Percentiles rank a stretch among this genome's conserved stretches.
Evolutionary conservation across 495 filamentous ascomycete genomes (phyloP).

Genomic region (Aspergillus baeticus): DNA sequence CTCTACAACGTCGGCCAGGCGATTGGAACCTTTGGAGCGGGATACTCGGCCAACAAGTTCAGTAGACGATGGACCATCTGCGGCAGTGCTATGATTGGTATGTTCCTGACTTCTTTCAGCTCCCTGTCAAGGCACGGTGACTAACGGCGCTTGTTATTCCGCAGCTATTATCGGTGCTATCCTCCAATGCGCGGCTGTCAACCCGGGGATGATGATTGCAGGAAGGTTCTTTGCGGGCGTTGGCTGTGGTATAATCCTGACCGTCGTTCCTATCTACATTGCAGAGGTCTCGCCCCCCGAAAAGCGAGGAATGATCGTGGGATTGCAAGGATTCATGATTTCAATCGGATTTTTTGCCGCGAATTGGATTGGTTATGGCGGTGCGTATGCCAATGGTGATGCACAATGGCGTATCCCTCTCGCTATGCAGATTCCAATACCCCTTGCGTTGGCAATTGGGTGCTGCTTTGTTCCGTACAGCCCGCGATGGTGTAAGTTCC

Average conservation of each 20-base stretch:
- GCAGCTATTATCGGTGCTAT: constrained; percentile 21
- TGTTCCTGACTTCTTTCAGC: constrained; percentile 11
- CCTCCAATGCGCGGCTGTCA: constrained; percentile 47
- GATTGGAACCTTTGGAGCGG: constrained; percentile 24
- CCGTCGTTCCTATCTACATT: constrained; percentile 35
- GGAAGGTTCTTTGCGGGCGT: constrained; percentile 31
- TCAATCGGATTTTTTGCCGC: not conserved
- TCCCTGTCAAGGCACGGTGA: not conserved
- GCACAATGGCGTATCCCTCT: constrained; percentile 2
- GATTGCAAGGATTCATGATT: constrained; percentile 1
- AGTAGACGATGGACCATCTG: constrained; percentile 29
- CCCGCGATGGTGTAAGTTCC: constrained; percentile 19
- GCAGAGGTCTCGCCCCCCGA: constrained; percentile 34
- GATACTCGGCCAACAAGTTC: constrained; percentile 22
- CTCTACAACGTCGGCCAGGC: constrained; percentile 28
- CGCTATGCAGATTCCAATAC: constrained; percentile 21
- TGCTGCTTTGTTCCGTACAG: constrained; percentile 23
- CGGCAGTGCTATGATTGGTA: constrained; percentile 39
- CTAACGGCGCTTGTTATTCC: not conserved
- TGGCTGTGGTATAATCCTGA: constrained; percentile 27
- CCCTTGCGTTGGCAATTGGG: constrained; percentile 19
- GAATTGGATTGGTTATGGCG: not conserved
- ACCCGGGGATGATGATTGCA: constrained; percentile 33
- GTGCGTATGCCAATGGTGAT: constrained; percentile 2
- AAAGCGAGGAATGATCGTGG: not conserved